Evolutionary conservation across 371 early-diverging fungal genomes (phyloP).

Genomic region (Vairimorpha necatrix): DNA sequence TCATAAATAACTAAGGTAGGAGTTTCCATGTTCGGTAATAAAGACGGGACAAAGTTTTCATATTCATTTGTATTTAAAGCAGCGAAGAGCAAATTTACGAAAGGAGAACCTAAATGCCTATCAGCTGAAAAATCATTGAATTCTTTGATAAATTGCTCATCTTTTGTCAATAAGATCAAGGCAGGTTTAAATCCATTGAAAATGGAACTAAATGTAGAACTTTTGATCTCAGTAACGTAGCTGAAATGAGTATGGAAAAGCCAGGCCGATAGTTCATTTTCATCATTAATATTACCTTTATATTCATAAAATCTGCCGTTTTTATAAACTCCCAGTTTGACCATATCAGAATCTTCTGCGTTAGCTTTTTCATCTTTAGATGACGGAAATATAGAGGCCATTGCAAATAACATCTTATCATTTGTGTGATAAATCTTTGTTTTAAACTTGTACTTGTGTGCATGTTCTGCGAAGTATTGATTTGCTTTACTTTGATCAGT

Average conservation of each 20-base stretch:
- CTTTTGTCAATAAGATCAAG: slow-evolving; percentile 56
- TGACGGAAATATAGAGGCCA: slow-evolving; percentile 48
- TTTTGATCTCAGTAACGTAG: slow-evolving; percentile 61
- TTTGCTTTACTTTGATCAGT: slow-evolving; percentile 61
- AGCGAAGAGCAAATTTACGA: slow-evolving; percentile 59
- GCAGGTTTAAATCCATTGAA: slow-evolving; percentile 66
- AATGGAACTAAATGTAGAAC: slow-evolving; percentile 65
- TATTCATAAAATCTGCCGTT: slow-evolving; percentile 62
- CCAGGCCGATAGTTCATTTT: slow-evolving; percentile 63
- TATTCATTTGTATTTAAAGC: slow-evolving; percentile 61
- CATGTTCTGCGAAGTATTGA: slow-evolving; percentile 57
- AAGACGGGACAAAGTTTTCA: slow-evolving; percentile 59
- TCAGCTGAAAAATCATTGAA: slow-evolving; percentile 61
- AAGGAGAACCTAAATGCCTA: slow-evolving; percentile 62
- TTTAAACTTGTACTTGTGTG: slow-evolving; percentile 65
- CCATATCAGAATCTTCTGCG: slow-evolving; percentile 44
- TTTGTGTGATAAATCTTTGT: slow-evolving; percentile 62
- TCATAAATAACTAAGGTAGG: slow-evolving; percentile 64
- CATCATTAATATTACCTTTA: slow-evolving; percentile 48
- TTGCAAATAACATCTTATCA: slow-evolving; percentile 57
- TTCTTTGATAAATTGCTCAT: slow-evolving; percentile 50
- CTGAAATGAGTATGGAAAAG: slow-evolving; percentile 66
- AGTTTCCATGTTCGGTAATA: slow-evolving; percentile 47
- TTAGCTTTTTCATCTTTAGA: neutral
- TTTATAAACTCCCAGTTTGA: slow-evolving; percentile 64